A percentile compares a stretch with the other conserved stretches of the same genome.
Evolutionary conservation across 805 yeast genomes (phyloP).

Genomic region (Candida krabiensis): DNA sequence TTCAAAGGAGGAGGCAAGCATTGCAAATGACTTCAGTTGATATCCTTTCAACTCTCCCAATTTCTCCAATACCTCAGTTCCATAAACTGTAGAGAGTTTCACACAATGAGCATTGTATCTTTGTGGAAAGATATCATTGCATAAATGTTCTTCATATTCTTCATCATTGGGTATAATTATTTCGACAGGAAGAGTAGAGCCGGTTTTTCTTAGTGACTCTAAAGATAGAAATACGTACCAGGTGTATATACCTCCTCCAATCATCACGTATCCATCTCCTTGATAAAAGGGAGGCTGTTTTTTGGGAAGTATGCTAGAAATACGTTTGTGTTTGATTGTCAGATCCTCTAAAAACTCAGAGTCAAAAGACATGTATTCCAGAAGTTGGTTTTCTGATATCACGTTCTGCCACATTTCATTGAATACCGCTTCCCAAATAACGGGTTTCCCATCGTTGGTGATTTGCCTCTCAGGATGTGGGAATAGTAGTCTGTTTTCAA

Average conservation of each 20-base stretch:
- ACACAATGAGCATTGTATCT: slow-evolving; percentile 43
- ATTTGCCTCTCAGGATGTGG: slow-evolving; percentile 21
- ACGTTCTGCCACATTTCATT: slow-evolving; percentile 17
- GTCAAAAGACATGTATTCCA: slow-evolving; percentile 26
- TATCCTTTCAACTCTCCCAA: slow-evolving; percentile 32
- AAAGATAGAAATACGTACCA: slow-evolving; percentile 42
- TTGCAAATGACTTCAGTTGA: slow-evolving; percentile 42
- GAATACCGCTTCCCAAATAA: slow-evolving; percentile 22
- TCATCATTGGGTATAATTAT: slow-evolving; percentile 39
- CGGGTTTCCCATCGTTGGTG: slow-evolving; percentile 21
- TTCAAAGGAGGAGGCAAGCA: slow-evolving; percentile 46
- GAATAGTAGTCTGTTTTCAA: slow-evolving; percentile 13
- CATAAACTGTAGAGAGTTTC: slow-evolving; percentile 37
- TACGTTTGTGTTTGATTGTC: slow-evolving; percentile 45
- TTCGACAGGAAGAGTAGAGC: slow-evolving; percentile 45
- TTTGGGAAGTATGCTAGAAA: slow-evolving; percentile 48
- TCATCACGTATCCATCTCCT: slow-evolving; percentile 37
- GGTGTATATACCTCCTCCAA: slow-evolving; percentile 45
- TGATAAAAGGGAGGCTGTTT: slow-evolving; percentile 23
- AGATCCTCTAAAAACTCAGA: slow-evolving; percentile 45
- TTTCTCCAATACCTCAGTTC: slow-evolving; percentile 21
- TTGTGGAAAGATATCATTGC: slow-evolving; percentile 38
- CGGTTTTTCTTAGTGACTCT: slow-evolving; percentile 41
- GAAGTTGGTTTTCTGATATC: slow-evolving; percentile 12
- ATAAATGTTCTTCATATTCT: slow-evolving; percentile 40